Base-by-base conservation (phyloP, 768 basidiomycete species). In the Amanita rimosa region DNA sequence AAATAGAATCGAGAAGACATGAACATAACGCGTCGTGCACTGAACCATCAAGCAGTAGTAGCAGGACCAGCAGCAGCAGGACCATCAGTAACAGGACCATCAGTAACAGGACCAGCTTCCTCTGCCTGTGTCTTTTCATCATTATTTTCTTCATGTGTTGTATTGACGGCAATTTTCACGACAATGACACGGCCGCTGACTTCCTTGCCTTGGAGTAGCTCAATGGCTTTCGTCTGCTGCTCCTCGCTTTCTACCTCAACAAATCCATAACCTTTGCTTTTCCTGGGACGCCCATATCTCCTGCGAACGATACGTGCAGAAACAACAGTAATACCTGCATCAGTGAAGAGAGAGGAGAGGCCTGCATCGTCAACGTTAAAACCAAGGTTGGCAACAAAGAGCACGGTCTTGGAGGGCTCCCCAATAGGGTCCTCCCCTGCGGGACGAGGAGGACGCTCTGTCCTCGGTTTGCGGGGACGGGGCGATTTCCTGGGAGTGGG, bases 351-450 rank as follows among this genome's bases (percentile, higher is more conserved):
- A 39, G 79, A 69, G 22, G 76, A 62, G 55, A 99, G 82, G 46
- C 75, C 83, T 26, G 73, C 84, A 61, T 98, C 94, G 51, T 90
- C 88, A 54, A 97, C 79, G 64, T 69, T 82, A 79, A 97, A 98
- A 39, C 92, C 90, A 52, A 98, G 90, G 73, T 98, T 98, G 70
- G 94, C 95, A 57, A 97, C 93, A 59, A 97, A 97, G 56, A 97
- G 74, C 69, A 89, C 81, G 50, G 75, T 85, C 73, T 85, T 85
- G 62, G 89, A 92, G 26, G 84, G 89, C 63, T 91, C 90, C 58
- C 92, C 92, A 47, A 69, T 72, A 24, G 92, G 91, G 52, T 87
- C 85, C 65, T 91, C 84, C 46, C 88, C 90, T 26, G 73, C 77
- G 24, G 85, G 76, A 58, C 88, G 88, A 46, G 72, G 66, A 48